Evolutionary conservation across 495 filamentous ascomycete genomes (phyloP).

Genomic region (Penicillium maclennaniae): DNA sequence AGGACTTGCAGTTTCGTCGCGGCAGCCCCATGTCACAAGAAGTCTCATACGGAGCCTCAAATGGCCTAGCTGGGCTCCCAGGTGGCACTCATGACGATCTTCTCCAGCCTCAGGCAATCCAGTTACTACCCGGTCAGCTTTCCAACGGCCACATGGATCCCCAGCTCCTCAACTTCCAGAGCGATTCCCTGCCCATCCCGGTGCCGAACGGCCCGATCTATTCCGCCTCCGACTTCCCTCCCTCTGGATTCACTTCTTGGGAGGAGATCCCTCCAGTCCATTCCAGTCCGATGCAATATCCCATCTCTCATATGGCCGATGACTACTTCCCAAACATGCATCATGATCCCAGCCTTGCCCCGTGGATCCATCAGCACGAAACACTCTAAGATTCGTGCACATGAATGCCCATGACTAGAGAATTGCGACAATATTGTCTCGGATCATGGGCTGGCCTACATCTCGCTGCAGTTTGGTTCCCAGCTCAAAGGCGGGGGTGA

Average conservation of each 20-base stretch:
- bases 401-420: constrained; percentile 1
- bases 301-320: background rate
- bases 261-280: constrained; percentile 1
- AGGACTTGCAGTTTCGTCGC: constrained; percentile 27
- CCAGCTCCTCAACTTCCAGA: constrained; percentile 34
- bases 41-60: constrained; percentile 30
- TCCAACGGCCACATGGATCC: constrained; percentile 42
- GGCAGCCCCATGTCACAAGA: constrained; percentile 27
- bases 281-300: constrained; percentile 9
- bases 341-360: constrained; percentile 10
- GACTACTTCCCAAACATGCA: constrained; percentile 9
- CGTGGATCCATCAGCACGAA: background rate
- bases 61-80: constrained; percentile 47
- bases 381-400: background rate
- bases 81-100: constrained; percentile 53
- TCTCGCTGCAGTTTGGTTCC: background rate
- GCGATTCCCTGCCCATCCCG: constrained; percentile 1
- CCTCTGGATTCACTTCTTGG: background rate
- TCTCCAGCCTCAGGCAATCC: constrained; percentile 35
- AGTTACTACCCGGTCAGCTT: constrained; percentile 16
- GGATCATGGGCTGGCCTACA: constrained; percentile 9
- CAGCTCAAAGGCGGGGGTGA: constrained; percentile 1
- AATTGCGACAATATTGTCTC: constrained; percentile 1
- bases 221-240: background rate
- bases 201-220: background rate